Base-by-base conservation (phyloP, 495 filamentous ascomycete species). In the Tuber indicum region DNA sequence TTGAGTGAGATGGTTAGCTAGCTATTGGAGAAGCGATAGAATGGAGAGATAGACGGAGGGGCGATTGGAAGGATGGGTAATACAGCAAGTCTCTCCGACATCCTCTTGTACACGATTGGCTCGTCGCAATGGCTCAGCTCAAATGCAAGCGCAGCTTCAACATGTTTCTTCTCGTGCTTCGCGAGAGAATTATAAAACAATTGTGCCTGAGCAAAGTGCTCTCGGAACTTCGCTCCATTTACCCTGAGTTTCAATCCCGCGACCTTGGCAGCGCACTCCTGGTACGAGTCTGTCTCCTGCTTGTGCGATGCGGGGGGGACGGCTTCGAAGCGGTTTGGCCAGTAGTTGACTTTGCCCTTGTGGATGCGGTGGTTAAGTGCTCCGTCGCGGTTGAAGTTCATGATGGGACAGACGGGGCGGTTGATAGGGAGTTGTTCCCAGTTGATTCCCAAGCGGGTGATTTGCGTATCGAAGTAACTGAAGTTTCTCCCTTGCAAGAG, bases 91-190 rank as follows among this genome's bases (percentile, higher is more conserved):
- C 94, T 90, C 72, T 91, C 85, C 5, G 87, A 86, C 86, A 96
- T 90, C 80, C 91, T 88, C 74, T 89, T 86, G 82, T 94, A 96
- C 36, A 97, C 93, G 41, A 92, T 81, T 0, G 91, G 91, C 71
- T 97, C 93, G 70, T 96, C 93, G 84, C 94, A 97, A 84, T 97
- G 94, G 81, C 94, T 92, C 10, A 97, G 89, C 85, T 97, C 94
- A 83, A 97, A 97, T 7, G 87, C 86, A 69, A 97, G 88, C 0
- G 94, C 93, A 70, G 87, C 88, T 41, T 87, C 85, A 6, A 96
- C 82, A 84, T 97, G 93, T 19, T 84, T 77, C 83, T 94, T 91
- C 84, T 97, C 94, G 52, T 88, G 85, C 1, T 86, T 81, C 1
- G 89, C 90, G 66, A 96, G 85, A 32, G 91, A 94, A 86, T 97